Base-by-base conservation (phyloP, 768 basidiomycete species). In the Cystofilobasidium bisporidii region DNA sequence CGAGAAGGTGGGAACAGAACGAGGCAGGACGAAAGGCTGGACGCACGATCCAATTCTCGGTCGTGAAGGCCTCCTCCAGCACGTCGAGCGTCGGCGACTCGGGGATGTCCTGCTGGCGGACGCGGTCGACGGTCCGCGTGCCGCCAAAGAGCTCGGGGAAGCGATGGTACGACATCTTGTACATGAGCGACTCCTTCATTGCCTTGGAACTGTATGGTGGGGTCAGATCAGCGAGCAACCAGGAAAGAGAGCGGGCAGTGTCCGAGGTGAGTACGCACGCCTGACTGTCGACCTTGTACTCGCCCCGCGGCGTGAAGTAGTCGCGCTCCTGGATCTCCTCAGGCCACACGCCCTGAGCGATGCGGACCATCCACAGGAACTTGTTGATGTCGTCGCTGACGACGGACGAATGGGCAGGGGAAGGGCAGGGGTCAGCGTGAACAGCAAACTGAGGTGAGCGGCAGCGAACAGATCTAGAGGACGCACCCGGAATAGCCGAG, bases 341-440 rank as follows among this genome's bases (percentile, higher is more conserved):
- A 0, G 96, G 96, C 93, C 93, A 97, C 36, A 94, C 87, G 59
- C 93, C 93, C 73, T 94, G 91, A 6, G 80, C 76, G 70, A 80
- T 80, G 61, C 79, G 67, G 36, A 97, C 87, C 90, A 97, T 97
- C 93, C 93, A 97, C 59, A 99, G 79, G 84, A 97, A 99, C 79
- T 99, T 99, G 84, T 99, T 99, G 81, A 99, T 88, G 76, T 99
- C 96, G 76, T 99, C 96, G 18, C 94, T 73, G 66, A n/a, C n/a
- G n/a, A n/a, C n/a, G n/a, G n/a, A n/a, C n/a, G n/a, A n/a, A n/a
- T n/a, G 30, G 0, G 33, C 14, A 1, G 32, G 4, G 32, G 24
- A 59, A 4, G 33, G 10, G 3, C 26, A 4, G 2, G 38, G 20
- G 32, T 53, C 50, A 59, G 33, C 33, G 4, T 26, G n/a, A n/a